phyloP scores from a whole-genome alignment of 305 asterid species.

The Fraxinus angustifolia region DNA sequence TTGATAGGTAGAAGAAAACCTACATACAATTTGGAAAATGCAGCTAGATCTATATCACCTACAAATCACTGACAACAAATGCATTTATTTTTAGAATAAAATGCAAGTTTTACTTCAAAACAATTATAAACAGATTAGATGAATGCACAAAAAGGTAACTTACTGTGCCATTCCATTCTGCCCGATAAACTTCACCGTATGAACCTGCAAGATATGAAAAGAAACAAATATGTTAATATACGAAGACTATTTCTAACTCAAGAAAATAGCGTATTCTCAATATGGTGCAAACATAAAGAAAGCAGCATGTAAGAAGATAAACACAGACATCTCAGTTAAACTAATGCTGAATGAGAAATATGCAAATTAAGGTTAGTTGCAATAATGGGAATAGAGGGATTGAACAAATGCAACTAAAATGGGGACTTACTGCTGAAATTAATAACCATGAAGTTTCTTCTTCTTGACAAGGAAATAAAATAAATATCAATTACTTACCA shows the following conservation, averaged over 20 bases:
- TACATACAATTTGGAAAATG: background rate
- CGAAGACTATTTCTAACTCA: slow-evolving; percentile 1
- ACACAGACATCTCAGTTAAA: background rate
- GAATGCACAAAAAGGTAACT: slow-evolving; percentile 27
- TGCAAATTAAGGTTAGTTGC: background rate
- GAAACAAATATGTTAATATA: slow-evolving; percentile 17
- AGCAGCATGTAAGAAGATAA: background rate
- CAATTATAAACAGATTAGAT: slow-evolving; percentile 16
- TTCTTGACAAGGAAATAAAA: background rate
- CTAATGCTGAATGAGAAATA: background rate
- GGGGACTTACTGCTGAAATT: background rate
- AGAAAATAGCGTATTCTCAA: background rate
- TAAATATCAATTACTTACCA: background rate
- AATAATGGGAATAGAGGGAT: background rate
- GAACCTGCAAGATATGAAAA: slow-evolving; percentile 61
- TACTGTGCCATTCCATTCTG: slow-evolving; percentile 97
- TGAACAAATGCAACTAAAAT: background rate
- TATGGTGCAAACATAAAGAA: slow-evolving; percentile 5
- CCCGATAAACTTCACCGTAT: slow-evolving; percentile 93
- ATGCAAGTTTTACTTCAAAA: background rate
- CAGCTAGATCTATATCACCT: background rate
- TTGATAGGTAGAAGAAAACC: background rate
- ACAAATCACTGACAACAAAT: background rate
- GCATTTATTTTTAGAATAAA: background rate
- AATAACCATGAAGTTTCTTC: background rate